These are phyloP conservation scores for Myriosclerotinia curreyana DNA, from an alignment of 2,329 filamentous ascomycete genomes.

Conservation along the genomic window DNA sequence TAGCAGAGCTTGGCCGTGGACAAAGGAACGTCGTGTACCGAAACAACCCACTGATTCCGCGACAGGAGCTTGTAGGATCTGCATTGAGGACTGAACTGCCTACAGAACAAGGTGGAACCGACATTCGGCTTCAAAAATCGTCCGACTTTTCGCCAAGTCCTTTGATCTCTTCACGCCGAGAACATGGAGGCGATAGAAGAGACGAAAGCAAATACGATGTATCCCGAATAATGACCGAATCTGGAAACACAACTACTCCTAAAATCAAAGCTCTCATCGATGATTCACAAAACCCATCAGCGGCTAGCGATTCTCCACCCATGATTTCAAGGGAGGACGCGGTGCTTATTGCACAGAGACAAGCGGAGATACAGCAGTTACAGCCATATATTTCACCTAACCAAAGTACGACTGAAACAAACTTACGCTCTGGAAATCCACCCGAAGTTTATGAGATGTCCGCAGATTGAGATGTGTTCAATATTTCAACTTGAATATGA, in stretches of 20 bases:
- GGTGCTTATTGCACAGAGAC: conserved; percentile 1
- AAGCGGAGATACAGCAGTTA: conserved; percentile 9
- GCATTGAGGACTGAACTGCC: background rate
- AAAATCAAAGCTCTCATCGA: conserved; percentile 1
- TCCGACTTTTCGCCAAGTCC: background rate
- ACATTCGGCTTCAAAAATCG: background rate
- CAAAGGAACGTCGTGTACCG: background rate
- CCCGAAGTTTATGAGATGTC: conserved; percentile 3
- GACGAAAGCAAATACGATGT: background rate
- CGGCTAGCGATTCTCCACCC: background rate
- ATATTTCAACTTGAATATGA: background rate
- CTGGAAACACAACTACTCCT: background rate
- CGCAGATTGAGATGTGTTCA: background rate
- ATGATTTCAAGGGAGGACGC: background rate
- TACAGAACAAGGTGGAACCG: background rate
- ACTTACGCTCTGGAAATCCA: background rate
- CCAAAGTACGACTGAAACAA: background rate
- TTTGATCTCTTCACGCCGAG: background rate
- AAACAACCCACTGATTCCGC: background rate
- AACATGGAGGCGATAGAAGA: background rate
- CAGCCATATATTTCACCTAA: conserved; percentile 2
- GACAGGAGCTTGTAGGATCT: conserved; percentile 8
- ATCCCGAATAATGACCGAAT: background rate
- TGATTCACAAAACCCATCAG: background rate
- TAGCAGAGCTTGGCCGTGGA: background rate